Conservation (phyloP, 805 yeast species). For the Candida boleticola region DNA sequence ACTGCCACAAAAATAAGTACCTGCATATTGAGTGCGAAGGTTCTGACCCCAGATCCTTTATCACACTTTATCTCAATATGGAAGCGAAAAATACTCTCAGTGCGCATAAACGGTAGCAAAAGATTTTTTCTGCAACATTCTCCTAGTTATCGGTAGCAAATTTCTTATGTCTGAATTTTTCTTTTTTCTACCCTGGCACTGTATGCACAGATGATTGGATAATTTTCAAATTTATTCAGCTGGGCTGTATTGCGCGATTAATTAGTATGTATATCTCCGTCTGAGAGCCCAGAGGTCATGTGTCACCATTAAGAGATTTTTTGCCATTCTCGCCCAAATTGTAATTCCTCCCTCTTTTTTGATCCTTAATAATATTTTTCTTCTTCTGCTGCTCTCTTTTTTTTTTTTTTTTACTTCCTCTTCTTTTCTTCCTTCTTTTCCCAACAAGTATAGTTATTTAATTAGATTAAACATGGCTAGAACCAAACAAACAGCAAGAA, state of each 20-base stretch:
- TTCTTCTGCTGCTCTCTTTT: neutral
- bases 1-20: too few species aligned
- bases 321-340: neutral
- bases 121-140: neutral
- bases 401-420: neutral
- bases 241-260: neutral
- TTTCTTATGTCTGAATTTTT: neutral
- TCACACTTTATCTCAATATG: neutral
- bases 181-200: neutral
- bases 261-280: neutral
- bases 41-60: neutral
- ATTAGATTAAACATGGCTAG: conserved; percentile 62
- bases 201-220: conserved; percentile 2
- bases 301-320: too few species aligned
- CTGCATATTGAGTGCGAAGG: conserved; percentile 1
- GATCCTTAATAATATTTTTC: neutral
- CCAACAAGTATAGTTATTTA: neutral
- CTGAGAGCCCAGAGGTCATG: too few species aligned
- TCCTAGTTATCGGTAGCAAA: too few species aligned
- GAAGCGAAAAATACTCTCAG: too few species aligned
- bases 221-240: neutral
- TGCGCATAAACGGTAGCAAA: too few species aligned
- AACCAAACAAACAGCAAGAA: conserved; percentile 93
- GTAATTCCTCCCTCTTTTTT: conserved; percentile 1
- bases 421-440: conserved; percentile 4